Conservation (phyloP, 139 green algal species). For the Chlamydomonas sp. region DNA sequence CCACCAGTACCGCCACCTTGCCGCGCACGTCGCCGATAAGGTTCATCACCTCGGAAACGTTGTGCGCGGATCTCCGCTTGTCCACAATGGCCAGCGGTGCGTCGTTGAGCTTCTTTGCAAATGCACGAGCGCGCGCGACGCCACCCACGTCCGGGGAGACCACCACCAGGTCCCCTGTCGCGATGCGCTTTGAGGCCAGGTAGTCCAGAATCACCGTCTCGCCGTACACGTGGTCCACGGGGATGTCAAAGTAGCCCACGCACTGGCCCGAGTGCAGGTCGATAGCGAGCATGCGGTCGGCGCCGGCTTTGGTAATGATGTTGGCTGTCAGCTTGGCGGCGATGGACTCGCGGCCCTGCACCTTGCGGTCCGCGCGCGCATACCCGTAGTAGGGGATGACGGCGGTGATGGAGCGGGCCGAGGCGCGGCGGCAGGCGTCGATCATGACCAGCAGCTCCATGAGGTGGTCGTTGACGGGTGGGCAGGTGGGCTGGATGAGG, state of each 20-base stretch:
- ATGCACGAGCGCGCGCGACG: conserved; percentile 94
- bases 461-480: conserved; percentile 96
- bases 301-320: conserved; percentile 97
- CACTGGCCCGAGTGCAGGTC: conserved; percentile 97
- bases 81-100: conserved; percentile 98
- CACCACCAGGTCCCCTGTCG: conserved; percentile 93
- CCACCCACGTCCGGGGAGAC: conserved; percentile 99
- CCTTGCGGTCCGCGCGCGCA: conserved; percentile 96
- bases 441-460: conserved; percentile 99
- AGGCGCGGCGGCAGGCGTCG: conserved; percentile 92
- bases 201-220: conserved; percentile 97
- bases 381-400: conserved; percentile 96
- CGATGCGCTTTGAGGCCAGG: conserved; percentile 96
- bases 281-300: conserved; percentile 92
- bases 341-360: conserved; percentile 95
- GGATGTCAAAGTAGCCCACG: conserved; percentile 99
- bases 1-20: conserved; percentile 98
- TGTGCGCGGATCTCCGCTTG: conserved; percentile 96
- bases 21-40: conserved; percentile 98
- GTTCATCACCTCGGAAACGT: conserved; percentile 99
- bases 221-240: conserved; percentile 92
- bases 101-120: conserved; percentile 99
- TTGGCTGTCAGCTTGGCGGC: conserved; percentile 99
- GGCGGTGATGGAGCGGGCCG: conserved; percentile 94
- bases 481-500: conserved; percentile 96